Conservation (phyloP, 768 basidiomycete genomes). For the Rhodotorula babjevae region DNA sequence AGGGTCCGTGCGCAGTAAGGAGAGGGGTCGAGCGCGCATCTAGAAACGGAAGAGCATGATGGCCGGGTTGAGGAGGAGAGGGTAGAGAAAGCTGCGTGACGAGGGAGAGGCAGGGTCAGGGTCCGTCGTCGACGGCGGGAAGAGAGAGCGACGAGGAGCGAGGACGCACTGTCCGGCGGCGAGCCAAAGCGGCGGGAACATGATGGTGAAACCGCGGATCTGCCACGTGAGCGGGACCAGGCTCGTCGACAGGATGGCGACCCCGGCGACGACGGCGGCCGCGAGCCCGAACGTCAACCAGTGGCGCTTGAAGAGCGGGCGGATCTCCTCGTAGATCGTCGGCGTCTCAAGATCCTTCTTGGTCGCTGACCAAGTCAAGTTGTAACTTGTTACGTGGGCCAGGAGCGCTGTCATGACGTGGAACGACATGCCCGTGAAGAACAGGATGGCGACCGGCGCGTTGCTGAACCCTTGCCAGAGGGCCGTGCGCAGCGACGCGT, state of each 20-base stretch:
- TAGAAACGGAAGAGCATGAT: conserved; percentile 74
- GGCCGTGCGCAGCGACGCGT: conserved; percentile 38
- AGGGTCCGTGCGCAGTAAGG: too few species aligned
- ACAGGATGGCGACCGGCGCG: conserved; percentile 69
- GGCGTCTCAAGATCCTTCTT: conserved; percentile 80
- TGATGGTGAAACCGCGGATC: conserved; percentile 68
- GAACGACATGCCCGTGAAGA: conserved; percentile 47
- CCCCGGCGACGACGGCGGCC: conserved; percentile 54
- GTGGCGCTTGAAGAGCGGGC: conserved; percentile 72
- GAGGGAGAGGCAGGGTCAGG: not conserved
- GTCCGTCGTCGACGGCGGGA: not conserved
- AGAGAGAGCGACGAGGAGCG: too few species aligned
- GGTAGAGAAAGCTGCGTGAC: conserved; percentile 47
- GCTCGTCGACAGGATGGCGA: conserved; percentile 57
- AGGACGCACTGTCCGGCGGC: not conserved
- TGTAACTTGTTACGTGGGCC: conserved; percentile 59
- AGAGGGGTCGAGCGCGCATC: too few species aligned
- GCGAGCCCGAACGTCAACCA: conserved; percentile 54
- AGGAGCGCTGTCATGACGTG: conserved; percentile 61
- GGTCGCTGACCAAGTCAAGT: conserved; percentile 68
- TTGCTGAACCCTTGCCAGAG: conserved; percentile 58
- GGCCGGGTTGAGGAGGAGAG: conserved; percentile 84
- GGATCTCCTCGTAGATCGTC: conserved; percentile 87
- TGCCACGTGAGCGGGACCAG: conserved; percentile 63
- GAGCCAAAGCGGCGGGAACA: conserved; percentile 66